A percentile compares a stretch with the other conserved stretches of the same genome.
These are phyloP conservation scores for Funneliformis geosporum DNA, from an alignment of 192 early-diverging fungal genomes.

Conservation along the genomic window DNA sequence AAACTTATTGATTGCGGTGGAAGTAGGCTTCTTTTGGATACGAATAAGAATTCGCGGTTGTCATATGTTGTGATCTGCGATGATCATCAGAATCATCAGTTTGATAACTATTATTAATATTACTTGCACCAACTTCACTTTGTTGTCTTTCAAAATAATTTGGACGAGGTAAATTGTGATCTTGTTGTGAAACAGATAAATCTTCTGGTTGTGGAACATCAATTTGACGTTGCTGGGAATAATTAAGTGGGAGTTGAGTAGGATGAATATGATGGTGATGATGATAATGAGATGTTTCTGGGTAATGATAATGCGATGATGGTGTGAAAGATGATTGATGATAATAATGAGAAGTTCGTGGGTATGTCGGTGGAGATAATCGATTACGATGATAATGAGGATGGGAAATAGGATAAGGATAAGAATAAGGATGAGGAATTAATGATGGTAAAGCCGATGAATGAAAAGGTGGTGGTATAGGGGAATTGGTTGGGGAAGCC, in stretches of 20 bases:
- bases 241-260: neutral
- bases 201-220: neutral
- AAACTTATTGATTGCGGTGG: too few species aligned
- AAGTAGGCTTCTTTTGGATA: too few species aligned
- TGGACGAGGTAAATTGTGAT: neutral
- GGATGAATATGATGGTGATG: neutral
- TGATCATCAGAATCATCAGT: neutral
- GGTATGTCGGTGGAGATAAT: neutral
- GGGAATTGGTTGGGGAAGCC: neutral
- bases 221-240: neutral
- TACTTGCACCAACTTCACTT: neutral
- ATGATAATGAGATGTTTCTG: neutral
- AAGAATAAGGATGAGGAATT: neutral
- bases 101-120: neutral
- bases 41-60: too few species aligned
- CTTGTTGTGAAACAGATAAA: neutral
- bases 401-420: neutral
- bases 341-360: neutral
- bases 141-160: neutral
- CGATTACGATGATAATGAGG: neutral
- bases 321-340: neutral
- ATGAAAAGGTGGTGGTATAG: neutral
- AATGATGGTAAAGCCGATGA: neutral
- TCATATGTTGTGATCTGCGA: too few species aligned
- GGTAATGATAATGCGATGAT: neutral